phyloP scores from a whole-genome alignment of 768 basidiomycete genomes.

The Rhizopogon rudus region DNA sequence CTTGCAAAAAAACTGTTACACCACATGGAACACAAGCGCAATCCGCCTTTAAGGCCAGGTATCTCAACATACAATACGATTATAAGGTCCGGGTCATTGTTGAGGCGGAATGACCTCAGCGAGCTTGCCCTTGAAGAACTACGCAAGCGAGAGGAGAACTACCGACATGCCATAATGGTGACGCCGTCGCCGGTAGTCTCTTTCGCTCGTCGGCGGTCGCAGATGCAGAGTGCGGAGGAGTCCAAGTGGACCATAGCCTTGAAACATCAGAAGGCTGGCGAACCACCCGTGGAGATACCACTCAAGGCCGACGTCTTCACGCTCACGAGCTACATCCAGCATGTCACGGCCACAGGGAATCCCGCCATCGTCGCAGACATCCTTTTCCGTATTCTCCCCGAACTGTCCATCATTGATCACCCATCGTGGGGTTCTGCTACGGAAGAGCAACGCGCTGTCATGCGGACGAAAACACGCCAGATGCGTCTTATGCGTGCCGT shows the following conservation, averaged over 20 bases:
- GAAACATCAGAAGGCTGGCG: not conserved
- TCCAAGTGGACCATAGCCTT: not conserved
- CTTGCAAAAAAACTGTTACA: conserved; percentile 45
- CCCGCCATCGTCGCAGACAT: conserved; percentile 39
- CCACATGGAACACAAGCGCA: conserved; percentile 47
- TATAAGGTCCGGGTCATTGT: conserved; percentile 47
- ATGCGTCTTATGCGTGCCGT: conserved; percentile 38
- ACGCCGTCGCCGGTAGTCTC: conserved; percentile 2
- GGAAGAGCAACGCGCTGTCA: conserved; percentile 18
- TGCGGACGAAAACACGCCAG: conserved; percentile 20
- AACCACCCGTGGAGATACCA: not conserved
- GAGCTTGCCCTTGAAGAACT: conserved; percentile 33
- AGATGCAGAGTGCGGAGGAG: not conserved
- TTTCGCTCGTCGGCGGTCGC: not conserved
- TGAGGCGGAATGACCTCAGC: conserved; percentile 41
- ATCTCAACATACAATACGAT: conserved; percentile 54
- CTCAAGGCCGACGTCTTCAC: conserved; percentile 39
- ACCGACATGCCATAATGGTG: conserved; percentile 20
- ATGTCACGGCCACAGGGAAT: conserved; percentile 47
- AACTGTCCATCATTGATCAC: conserved; percentile 35
- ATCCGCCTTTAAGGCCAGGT: conserved; percentile 39
- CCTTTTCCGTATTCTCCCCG: conserved; percentile 55
- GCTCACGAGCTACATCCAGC: conserved; percentile 46
- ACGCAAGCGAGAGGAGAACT: conserved; percentile 16
- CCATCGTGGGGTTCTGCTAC: conserved; percentile 30